phyloP scores from a whole-genome alignment of 768 basidiomycete genomes.

The Favolaschia claudopus region DNA sequence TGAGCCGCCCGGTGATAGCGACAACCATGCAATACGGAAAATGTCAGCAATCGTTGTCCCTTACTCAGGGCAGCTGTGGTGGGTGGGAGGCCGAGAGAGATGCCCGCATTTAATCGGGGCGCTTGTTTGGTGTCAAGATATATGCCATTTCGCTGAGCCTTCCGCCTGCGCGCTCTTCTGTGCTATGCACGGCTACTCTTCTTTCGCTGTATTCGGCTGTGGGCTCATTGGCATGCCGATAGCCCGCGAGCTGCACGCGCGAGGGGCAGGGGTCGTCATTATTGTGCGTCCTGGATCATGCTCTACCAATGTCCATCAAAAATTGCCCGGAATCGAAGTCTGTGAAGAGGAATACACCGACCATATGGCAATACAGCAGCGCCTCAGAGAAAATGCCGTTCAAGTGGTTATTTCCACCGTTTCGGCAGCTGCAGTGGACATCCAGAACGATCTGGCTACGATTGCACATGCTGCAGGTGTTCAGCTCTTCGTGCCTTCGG shows the following conservation, averaged over 20 bases:
- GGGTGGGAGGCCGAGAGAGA: no score
- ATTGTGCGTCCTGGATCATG: conserved; percentile 17
- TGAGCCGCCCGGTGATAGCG: no score
- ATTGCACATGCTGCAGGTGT: conserved; percentile 42
- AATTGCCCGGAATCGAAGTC: conserved; percentile 28
- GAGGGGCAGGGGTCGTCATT: conserved; percentile 22
- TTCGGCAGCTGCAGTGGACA: conserved; percentile 35
- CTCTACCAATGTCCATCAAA: not conserved
- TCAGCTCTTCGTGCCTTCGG: conserved; percentile 44
- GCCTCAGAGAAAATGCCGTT: conserved; percentile 35
- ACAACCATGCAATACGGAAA: no score
- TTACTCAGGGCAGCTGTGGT: no score
- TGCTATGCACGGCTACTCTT: conserved; percentile 31
- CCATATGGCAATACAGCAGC: conserved; percentile 24
- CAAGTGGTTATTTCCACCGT: conserved; percentile 44
- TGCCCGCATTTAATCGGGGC: no score
- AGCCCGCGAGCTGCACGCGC: conserved; percentile 29
- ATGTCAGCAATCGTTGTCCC: no score
- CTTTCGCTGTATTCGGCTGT: conserved; percentile 44
- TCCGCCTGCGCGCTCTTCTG: no score
- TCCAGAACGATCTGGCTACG: conserved; percentile 38
- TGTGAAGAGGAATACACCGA: conserved; percentile 37
- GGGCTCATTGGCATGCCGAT: conserved; percentile 44
- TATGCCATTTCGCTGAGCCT: no score
- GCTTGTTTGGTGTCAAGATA: no score